A percentile compares a stretch with the other conserved stretches of the same genome.
Conservation (phyloP, 2,329 filamentous ascomycete genomes). For the Chrysoporthe deuterocubensis region DNA sequence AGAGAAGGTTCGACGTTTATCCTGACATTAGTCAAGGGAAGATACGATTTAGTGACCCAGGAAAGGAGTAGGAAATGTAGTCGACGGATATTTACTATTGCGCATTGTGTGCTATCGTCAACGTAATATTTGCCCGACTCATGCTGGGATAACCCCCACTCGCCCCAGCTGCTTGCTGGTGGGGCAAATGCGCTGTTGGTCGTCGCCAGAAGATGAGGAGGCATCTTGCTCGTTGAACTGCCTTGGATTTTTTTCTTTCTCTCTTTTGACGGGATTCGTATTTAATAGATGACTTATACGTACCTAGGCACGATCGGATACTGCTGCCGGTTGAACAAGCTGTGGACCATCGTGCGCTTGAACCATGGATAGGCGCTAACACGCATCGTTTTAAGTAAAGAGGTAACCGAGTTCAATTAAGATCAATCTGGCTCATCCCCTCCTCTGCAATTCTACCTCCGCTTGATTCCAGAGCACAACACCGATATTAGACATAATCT, state of each 20-base stretch:
- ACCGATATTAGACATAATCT: not conserved
- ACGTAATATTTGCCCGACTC: not conserved
- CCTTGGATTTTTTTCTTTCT: not conserved
- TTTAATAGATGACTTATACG: not conserved
- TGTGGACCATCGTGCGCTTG: not conserved
- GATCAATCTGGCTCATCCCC: not conserved
- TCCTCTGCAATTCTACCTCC: not conserved
- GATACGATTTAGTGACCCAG: slow-evolving; percentile 27
- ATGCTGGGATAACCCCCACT: not conserved
- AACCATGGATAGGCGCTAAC: not conserved
- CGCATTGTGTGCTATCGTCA: not conserved
- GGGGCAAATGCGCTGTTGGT: not conserved
- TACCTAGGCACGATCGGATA: not conserved
- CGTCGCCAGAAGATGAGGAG: not conserved
- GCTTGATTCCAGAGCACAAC: too few relatives aligned
- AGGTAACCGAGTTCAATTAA: not conserved
- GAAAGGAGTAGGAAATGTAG: slow-evolving; percentile 7
- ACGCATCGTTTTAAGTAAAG: not conserved
- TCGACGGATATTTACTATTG: not conserved
- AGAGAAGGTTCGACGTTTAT: slow-evolving; percentile 94
- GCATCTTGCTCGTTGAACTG: not conserved
- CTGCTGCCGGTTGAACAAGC: not conserved
- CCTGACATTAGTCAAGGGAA: slow-evolving; percentile 78
- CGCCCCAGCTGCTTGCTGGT: not conserved
- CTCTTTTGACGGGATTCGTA: too few relatives aligned